Base-by-base conservation (phyloP, 2,329 filamentous ascomycete genomes). In the Chrysoporthe deuterocubensis region DNA sequence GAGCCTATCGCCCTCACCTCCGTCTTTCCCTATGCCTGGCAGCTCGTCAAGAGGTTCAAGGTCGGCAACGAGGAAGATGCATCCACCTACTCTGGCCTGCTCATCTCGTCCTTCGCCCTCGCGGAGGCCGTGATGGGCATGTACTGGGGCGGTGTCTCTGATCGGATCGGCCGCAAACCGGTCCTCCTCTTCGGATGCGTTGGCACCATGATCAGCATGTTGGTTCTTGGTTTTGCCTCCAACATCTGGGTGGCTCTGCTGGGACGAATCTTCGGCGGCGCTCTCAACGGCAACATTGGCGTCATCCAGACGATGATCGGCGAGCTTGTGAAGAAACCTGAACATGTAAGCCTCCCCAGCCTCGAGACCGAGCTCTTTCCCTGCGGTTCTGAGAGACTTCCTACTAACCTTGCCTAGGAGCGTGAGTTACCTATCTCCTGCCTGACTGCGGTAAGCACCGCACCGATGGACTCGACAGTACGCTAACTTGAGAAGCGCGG, bases 221-320 rank as follows among this genome's bases (percentile, higher is more conserved):
- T 97, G 65, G 84, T 95, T 74, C 92, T 97, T 9, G 94, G 94
- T 42, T 88, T 97, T 74, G 89, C 94, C 8, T 84, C 87, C 63
- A 97, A 92, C 77, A 92, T 97, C 72, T 95, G 92, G 90, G 79
- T 95, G 67, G 94, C 94, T 18, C 82, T 97, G 57, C 75, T 88
- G 42, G 94, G 93, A 16, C 86, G 94, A 74, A 87, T 90, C 57
- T 76, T 96, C 16, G 94, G 93, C 54, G 94, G 94, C 32, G 83
- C 94, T 14, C 83, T 97, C 66, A 97, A 97, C 78, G 94, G 94
- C 68, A 97, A 97, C 75, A 93, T 97, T 72, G 94, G 92, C 40
- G 92, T 96, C 46, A 93, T 96, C 72, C 91, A 96, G 78, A 97
- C 93, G 21, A 96, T 97, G 92, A 94, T 97, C 16, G 93, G 91